Conservation (phyloP, 495 filamentous ascomycete genomes). For the Penicillium antarcticum region DNA sequence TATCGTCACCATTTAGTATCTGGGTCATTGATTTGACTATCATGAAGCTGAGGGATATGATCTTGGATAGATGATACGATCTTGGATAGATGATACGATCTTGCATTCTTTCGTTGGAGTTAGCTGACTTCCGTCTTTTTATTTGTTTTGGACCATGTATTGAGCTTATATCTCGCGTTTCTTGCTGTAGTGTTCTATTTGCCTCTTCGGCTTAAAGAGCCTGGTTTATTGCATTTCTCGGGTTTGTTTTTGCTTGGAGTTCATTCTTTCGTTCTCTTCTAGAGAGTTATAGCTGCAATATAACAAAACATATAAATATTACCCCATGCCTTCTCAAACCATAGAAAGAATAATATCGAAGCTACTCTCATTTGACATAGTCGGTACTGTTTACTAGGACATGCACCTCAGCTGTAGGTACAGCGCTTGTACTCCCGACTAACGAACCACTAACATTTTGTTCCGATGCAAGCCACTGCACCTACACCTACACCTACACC, state of each 20-base stretch:
- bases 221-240: background rate
- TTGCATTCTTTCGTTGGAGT: conserved; percentile 8
- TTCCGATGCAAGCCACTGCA: background rate
- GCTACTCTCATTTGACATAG: too few species aligned
- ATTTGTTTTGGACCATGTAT: background rate
- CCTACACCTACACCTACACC: background rate
- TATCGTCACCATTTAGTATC: background rate
- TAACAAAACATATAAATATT: background rate
- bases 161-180: background rate
- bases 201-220: background rate
- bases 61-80: conserved; percentile 1
- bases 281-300: background rate
- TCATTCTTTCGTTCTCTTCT: background rate
- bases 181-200: background rate
- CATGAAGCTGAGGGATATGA: too few species aligned
- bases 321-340: too few species aligned
- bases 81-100: background rate
- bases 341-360: too few species aligned
- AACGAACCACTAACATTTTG: background rate
- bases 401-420: too few species aligned
- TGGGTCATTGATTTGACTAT: background rate
- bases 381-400: too few species aligned
- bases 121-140: background rate
- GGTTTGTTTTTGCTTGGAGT: background rate
- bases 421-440: background rate